Conservation (phyloP, 176 grass and related monocot species). For the Aegilops longissima region DNA sequence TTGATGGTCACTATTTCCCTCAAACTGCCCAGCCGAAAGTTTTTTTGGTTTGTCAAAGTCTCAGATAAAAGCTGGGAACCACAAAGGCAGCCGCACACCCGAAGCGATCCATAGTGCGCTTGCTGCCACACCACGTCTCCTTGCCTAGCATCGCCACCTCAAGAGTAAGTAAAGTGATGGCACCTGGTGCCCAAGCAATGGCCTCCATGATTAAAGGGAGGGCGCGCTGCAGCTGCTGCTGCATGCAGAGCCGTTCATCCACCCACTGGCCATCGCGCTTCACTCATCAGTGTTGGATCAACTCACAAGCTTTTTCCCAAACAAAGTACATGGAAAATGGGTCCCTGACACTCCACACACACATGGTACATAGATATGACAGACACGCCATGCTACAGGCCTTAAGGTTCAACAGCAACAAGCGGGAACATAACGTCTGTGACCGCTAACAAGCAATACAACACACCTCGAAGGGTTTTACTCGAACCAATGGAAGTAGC, state of each 20-base stretch:
- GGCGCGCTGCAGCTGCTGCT: not conserved
- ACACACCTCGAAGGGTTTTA: not conserved
- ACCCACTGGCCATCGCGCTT: not conserved
- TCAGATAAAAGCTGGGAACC: not conserved
- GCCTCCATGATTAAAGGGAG: not conserved
- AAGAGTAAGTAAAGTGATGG: not conserved
- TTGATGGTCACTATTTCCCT: not conserved
- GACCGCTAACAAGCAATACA: not conserved
- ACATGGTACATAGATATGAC: conserved; percentile 5
- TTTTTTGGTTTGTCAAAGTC: not conserved
- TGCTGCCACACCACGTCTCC: not conserved
- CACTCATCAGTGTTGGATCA: not conserved
- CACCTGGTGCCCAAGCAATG: not conserved
- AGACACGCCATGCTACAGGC: not conserved
- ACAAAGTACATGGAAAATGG: not conserved
- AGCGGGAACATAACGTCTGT: not conserved
- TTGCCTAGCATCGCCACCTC: not conserved
- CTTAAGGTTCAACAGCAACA: not conserved
- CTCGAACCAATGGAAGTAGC: not conserved
- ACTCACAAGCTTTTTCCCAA: not conserved
- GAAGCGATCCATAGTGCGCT: not conserved
- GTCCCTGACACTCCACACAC: not conserved
- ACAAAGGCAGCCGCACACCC: not conserved
- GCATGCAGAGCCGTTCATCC: not conserved
- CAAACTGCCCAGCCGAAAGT: not conserved